Percentiles rank a stretch among this genome's conserved stretches.
Conservation (phyloP, 1,284 basidiomycete species). For the Heterobasidion irregulare region DNA sequence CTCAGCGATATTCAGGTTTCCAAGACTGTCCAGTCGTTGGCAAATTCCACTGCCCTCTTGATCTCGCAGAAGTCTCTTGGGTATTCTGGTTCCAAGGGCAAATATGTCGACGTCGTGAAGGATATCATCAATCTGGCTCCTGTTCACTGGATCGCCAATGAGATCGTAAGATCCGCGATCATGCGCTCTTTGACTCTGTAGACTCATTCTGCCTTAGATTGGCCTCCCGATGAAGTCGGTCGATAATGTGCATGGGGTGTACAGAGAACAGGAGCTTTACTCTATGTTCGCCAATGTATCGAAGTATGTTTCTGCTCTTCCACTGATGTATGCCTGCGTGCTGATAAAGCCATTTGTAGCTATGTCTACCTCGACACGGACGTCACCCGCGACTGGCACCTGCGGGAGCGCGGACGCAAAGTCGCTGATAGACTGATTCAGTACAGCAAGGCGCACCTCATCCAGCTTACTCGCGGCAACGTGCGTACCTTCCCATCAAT, state of each 20-base stretch:
- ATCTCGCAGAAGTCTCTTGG: conserved; percentile 28
- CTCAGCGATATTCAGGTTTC: conserved; percentile 8
- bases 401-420: conserved; percentile 37
- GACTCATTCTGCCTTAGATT: conserved; percentile 23
- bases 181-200: background rate
- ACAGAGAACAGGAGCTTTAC: conserved; percentile 41
- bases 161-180: conserved; percentile 38
- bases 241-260: conserved; percentile 34
- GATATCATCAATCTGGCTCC: conserved; percentile 67
- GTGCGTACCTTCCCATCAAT: conserved; percentile 4
- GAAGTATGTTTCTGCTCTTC: conserved; percentile 29
- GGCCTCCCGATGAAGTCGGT: conserved; percentile 57
- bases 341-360: conserved; percentile 23
- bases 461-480: conserved; percentile 11
- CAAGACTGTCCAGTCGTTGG: conserved; percentile 29
- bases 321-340: background rate
- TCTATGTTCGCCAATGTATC: conserved; percentile 45
- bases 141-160: conserved; percentile 54
- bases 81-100: conserved; percentile 21
- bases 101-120: conserved; percentile 57
- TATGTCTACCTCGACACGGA: conserved; percentile 56
- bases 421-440: conserved; percentile 32
- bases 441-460: conserved; percentile 33
- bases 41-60: conserved; percentile 25
- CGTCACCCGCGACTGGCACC: conserved; percentile 47